A percentile compares a stretch with the other conserved stretches of the same genome.
Evolutionary conservation across 192 early-diverging fungal genomes (phyloP).

Genomic region (Lobosporangium transversale): DNA sequence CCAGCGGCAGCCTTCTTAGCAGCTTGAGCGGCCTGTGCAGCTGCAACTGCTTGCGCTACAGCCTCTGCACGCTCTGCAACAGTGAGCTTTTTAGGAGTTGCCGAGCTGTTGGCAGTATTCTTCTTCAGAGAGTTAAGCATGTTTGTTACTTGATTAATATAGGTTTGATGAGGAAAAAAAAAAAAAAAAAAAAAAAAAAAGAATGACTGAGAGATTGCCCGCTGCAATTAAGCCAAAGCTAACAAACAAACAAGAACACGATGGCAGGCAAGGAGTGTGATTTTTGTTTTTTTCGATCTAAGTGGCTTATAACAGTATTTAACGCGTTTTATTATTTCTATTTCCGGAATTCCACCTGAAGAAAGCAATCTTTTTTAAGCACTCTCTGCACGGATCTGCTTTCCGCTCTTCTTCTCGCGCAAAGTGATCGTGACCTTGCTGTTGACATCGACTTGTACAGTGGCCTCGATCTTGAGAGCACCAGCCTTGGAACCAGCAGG

Average conservation of each 20-base stretch:
- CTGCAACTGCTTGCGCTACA: slow-evolving; percentile 27
- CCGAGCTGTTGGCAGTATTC: slow-evolving; percentile 19
- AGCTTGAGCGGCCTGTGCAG: slow-evolving; percentile 24
- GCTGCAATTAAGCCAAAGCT: no score
- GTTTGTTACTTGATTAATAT: not conserved
- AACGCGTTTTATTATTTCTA: not conserved
- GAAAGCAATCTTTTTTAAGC: no score
- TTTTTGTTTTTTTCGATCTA: slow-evolving; percentile 6
- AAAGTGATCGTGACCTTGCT: slow-evolving; percentile 60
- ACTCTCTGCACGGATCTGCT: slow-evolving; percentile 56
- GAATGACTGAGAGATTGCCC: no score
- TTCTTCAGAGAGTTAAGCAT: slow-evolving; percentile 47
- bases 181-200: not conserved
- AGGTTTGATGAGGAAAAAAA: not conserved
- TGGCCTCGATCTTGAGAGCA: slow-evolving; percentile 59
- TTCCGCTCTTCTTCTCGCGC: slow-evolving; percentile 61
- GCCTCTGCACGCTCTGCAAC: slow-evolving; percentile 33
- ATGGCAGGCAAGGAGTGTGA: not conserved
- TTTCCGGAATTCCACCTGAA: no score
- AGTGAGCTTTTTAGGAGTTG: slow-evolving; percentile 51
- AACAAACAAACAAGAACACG: no score
- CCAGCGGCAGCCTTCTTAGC: slow-evolving; percentile 36
- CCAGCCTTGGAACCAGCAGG: slow-evolving; percentile 61
- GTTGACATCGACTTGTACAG: slow-evolving; percentile 59
- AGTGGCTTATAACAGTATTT: not conserved